These are phyloP conservation scores for Pilobolus umbonatus DNA, from an alignment of 192 early-diverging fungal genomes.

Conservation along the genomic window DNA sequence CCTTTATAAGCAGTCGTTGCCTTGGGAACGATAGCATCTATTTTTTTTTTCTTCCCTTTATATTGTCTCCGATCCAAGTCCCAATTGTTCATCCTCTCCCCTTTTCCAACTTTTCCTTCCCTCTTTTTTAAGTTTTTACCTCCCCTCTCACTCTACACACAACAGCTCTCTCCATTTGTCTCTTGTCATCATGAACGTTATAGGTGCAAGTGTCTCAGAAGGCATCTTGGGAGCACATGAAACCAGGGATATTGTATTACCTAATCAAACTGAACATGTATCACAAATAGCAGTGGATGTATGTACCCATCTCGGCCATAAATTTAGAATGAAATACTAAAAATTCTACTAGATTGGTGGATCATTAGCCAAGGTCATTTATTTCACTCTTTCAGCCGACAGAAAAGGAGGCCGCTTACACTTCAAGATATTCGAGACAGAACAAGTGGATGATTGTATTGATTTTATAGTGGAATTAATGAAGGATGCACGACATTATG, in stretches of 20 bases:
- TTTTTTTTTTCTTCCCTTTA: too few relatives aligned
- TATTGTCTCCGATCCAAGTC: too few relatives aligned
- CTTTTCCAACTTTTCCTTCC: neutral
- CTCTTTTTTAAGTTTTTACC: neutral
- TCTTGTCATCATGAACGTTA: constrained; percentile 39
- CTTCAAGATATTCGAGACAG: constrained; percentile 94
- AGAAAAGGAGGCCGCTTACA: constrained; percentile 80
- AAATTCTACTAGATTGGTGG: constrained; percentile 67
- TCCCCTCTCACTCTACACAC: too few relatives aligned
- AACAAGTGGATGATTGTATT: constrained; percentile 85
- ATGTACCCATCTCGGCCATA: constrained; percentile 22
- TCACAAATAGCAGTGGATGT: constrained; percentile 91
- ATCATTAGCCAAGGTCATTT: constrained; percentile 70
- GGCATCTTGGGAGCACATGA: constrained; percentile 37
- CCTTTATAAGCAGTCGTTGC: too few relatives aligned
- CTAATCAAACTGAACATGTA: constrained; percentile 78
- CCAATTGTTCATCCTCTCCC: too few relatives aligned
- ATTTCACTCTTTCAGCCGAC: constrained; percentile 48
- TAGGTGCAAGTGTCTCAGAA: constrained; percentile 50
- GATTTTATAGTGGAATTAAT: constrained; percentile 74
- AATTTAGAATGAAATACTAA: neutral
- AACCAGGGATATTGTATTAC: constrained; percentile 81
- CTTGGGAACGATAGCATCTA: too few relatives aligned
- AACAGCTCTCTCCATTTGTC: too few relatives aligned
- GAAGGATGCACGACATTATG: constrained; percentile 31